These are phyloP conservation scores for Lasiosphaeria ovina DNA, from an alignment of 495 filamentous ascomycete genomes.

Conservation along the genomic window DNA sequence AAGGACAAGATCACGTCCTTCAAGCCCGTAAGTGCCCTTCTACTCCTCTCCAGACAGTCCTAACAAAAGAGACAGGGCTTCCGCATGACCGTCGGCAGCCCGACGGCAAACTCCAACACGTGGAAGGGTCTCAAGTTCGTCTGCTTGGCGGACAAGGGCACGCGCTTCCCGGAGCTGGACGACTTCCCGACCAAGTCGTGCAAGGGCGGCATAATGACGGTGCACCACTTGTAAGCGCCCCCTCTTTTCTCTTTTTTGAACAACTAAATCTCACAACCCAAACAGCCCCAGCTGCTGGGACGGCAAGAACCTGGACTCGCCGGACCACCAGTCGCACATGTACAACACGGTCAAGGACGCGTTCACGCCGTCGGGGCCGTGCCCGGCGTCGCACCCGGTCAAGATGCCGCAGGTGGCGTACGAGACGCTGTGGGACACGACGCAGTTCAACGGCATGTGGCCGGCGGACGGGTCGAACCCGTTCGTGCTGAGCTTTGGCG, in stretches of 20 bases:
- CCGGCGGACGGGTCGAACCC: constrained; percentile 45
- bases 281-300: constrained; percentile 48
- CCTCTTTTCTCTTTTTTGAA: background rate
- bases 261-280: background rate
- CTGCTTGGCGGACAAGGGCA: constrained; percentile 41
- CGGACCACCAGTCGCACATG: constrained; percentile 57
- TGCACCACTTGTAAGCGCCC: constrained; percentile 49
- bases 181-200: constrained; percentile 48
- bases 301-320: constrained; percentile 57
- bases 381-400: constrained; percentile 52
- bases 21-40: constrained; percentile 37
- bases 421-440: constrained; percentile 53
- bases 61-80: constrained; percentile 40
- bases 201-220: constrained; percentile 48
- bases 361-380: constrained; percentile 42
- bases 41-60: background rate
- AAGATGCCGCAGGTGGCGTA: constrained; percentile 49
- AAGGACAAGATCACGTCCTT: constrained; percentile 47
- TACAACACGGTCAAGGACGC: constrained; percentile 44
- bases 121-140: constrained; percentile 47
- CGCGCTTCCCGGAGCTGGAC: constrained; percentile 43
- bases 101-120: constrained; percentile 32
- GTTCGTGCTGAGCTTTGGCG: constrained; percentile 39
- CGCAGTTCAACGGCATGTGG: constrained; percentile 48
- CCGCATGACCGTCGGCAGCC: constrained; percentile 54